Evolutionary conservation across 768 basidiomycete genomes (phyloP), one percentile per base, ranked within the genome.

Genomic region (Obba rivulosa): DNA sequence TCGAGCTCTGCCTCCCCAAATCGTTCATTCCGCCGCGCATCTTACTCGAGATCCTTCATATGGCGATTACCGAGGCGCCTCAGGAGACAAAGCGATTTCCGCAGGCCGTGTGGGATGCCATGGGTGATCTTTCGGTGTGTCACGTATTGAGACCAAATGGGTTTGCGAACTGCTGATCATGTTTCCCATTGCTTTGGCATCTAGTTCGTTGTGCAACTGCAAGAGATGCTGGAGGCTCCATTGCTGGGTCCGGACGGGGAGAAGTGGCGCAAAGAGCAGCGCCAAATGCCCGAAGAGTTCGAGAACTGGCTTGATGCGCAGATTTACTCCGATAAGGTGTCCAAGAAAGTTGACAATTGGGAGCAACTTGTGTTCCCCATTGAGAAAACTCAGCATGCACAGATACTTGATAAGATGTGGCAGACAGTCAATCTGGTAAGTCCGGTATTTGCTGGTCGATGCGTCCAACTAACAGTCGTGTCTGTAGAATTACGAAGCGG

Each of bases 1-100:
- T 92, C 50, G 90, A 92, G 60, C 66, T 92, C 5, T 87, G 83
- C 57, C 83, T 92, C 53, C 89, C 90, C 4, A 68, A 72, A 41
- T 81, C 81, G 2, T 70, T 73, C 0, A 87, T 86, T 64, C 83
- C 87, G 4, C 79, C 77, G 60, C 72, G 75, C 43, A 70, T 90
- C 37, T 62, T 92, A 21, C 80, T 79, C 56, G 73, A 79, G 48
- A 75, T 87, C 22, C 71, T 92, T 22, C 77, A 75, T 44, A 87
- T 91, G 37, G 81, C 85, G 9, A 70, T 85, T 11, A 77, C 83
- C 10, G 89, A 90, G 64, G 75, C 82, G 3, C 87, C 87, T 1
- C 75, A 71, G 42, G 87, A 89, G 48, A 78, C 80, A 4, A 84
- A 78, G 59, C 80, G 82, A 10, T 91, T 92, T 55, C 84, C 87